phyloP scores from a whole-genome alignment of 371 early-diverging fungal species.

The Mortierella sp. region DNA sequence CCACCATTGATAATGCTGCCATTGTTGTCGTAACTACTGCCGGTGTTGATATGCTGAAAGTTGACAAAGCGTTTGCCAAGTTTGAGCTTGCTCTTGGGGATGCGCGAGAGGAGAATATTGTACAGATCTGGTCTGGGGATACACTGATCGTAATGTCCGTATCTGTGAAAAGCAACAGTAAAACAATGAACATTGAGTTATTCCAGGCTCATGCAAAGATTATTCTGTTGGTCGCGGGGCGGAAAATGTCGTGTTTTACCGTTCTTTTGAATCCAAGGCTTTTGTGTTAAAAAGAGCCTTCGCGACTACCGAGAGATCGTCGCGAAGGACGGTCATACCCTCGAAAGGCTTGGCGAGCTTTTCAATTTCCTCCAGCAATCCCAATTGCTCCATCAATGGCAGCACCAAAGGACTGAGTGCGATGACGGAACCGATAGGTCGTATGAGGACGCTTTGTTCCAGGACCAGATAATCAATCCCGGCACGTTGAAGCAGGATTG shows the following conservation, averaged over 20 bases:
- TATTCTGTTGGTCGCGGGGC: too few species aligned
- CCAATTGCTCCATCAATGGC: slow-evolving; percentile 30
- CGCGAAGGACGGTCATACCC: slow-evolving; percentile 16
- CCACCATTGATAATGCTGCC: not conserved
- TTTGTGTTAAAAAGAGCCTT: slow-evolving; percentile 4
- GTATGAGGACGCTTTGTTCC: slow-evolving; percentile 26
- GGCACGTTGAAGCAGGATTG: slow-evolving; percentile 20
- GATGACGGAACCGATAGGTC: slow-evolving; percentile 20
- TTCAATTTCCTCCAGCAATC: slow-evolving; percentile 18
- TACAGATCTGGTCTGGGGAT: slow-evolving; percentile 23
- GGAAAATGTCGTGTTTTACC: slow-evolving; percentile 1
- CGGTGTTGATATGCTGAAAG: slow-evolving; percentile 3
- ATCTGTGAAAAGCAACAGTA: too few species aligned
- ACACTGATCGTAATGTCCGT: slow-evolving; percentile 22
- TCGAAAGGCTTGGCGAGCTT: slow-evolving; percentile 13
- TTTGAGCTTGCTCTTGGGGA: slow-evolving; percentile 20
- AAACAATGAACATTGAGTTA: too few species aligned
- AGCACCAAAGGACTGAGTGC: slow-evolving; percentile 18
- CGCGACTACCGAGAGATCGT: slow-evolving; percentile 12
- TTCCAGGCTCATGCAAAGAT: too few species aligned
- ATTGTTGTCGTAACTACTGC: not conserved
- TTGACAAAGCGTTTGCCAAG: slow-evolving; percentile 27
- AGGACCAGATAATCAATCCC: slow-evolving; percentile 18
- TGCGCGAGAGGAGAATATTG: slow-evolving; percentile 25
- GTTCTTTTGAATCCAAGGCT: slow-evolving; percentile 8